Evolutionary conservation across 441 rosid genomes (phyloP).

Genomic region (Gossypium gossypioides): DNA sequence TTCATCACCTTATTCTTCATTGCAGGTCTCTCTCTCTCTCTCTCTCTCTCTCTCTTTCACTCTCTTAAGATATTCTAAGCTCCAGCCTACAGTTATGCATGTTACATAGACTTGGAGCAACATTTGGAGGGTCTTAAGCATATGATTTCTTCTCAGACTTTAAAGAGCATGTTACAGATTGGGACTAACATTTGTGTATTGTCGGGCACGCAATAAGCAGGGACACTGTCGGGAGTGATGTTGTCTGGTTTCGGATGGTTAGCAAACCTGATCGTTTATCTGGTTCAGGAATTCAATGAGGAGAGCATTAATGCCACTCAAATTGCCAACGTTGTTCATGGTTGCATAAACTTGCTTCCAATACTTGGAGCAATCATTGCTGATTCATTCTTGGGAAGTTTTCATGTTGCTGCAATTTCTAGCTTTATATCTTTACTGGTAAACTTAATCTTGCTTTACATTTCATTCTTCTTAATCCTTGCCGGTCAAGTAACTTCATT

Average conservation of each 20-base stretch:
- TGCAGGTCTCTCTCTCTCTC: not conserved
- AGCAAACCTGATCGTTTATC: constrained; percentile 20
- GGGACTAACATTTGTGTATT: not conserved
- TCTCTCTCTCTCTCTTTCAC: not conserved
- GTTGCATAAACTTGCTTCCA: constrained; percentile 18
- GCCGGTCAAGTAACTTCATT: not conserved
- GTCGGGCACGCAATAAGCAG: constrained; percentile 10
- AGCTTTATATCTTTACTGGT: constrained; percentile 21
- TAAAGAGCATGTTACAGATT: not conserved
- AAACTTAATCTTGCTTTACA: not conserved
- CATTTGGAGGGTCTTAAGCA: no score
- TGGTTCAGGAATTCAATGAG: constrained; percentile 21
- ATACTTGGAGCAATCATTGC: constrained; percentile 25
- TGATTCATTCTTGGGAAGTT: constrained; percentile 26
- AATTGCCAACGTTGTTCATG: constrained; percentile 16
- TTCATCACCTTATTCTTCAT: constrained; percentile 9
- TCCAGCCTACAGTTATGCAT: no score
- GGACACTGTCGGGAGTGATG: constrained; percentile 7
- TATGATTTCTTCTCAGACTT: not conserved
- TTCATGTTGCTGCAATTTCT: constrained; percentile 14
- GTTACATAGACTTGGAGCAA: no score
- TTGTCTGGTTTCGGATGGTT: constrained; percentile 17
- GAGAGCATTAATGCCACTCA: constrained; percentile 28
- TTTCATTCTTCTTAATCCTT: not conserved
- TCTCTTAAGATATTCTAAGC: not conserved